Percentiles rank a stretch among this genome's conserved stretches.
phyloP scores from a whole-genome alignment of 2,329 filamentous ascomycete species.

The Fusarium praegraminearum region DNA sequence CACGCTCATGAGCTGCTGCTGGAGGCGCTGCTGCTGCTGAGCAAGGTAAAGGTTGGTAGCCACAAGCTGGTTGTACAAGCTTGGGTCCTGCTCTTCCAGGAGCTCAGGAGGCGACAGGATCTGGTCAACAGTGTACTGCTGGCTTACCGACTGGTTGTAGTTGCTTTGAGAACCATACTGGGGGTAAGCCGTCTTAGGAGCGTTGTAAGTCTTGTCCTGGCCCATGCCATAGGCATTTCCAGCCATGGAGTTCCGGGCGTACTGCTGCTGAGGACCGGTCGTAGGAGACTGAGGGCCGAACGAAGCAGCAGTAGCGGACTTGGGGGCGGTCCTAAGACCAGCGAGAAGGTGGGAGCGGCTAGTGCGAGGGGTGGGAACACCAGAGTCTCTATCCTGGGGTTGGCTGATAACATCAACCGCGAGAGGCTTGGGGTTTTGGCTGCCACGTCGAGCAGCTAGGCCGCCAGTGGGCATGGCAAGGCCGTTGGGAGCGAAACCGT shows the following conservation, averaged over 20 bases:
- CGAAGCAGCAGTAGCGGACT: slow-evolving; percentile 79
- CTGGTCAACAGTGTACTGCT: slow-evolving; percentile 84
- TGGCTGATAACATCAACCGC: slow-evolving; percentile 80
- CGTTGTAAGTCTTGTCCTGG: slow-evolving; percentile 59
- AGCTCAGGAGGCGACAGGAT: slow-evolving; percentile 85
- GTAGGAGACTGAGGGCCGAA: slow-evolving; percentile 76
- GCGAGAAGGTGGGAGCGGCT: slow-evolving; percentile 95
- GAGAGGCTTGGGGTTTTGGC: slow-evolving; percentile 89
- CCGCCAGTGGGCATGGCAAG: slow-evolving; percentile 82
- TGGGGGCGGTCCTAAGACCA: slow-evolving; percentile 91
- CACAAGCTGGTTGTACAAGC: slow-evolving; percentile 87
- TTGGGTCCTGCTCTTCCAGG: slow-evolving; percentile 81
- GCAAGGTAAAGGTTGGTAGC: slow-evolving; percentile 92
- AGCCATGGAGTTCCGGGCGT: slow-evolving; percentile 59
- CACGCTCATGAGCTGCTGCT: slow-evolving; percentile 89
- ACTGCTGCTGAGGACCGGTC: slow-evolving; percentile 56
- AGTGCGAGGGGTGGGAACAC: slow-evolving; percentile 85
- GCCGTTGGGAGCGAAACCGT: slow-evolving; percentile 77
- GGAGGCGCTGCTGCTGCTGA: slow-evolving; percentile 93
- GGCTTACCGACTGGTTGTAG: slow-evolving; percentile 52
- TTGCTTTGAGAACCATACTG: slow-evolving; percentile 56
- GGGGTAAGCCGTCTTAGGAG: slow-evolving; percentile 70
- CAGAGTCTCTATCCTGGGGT: slow-evolving; percentile 73
- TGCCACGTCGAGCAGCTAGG: slow-evolving; percentile 86
- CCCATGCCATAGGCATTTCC: slow-evolving; percentile 60